A percentile compares a stretch with the other conserved stretches of the same genome.
Evolutionary conservation across 1,284 basidiomycete species (phyloP).

Genomic region (Boletus holoroseus): DNA sequence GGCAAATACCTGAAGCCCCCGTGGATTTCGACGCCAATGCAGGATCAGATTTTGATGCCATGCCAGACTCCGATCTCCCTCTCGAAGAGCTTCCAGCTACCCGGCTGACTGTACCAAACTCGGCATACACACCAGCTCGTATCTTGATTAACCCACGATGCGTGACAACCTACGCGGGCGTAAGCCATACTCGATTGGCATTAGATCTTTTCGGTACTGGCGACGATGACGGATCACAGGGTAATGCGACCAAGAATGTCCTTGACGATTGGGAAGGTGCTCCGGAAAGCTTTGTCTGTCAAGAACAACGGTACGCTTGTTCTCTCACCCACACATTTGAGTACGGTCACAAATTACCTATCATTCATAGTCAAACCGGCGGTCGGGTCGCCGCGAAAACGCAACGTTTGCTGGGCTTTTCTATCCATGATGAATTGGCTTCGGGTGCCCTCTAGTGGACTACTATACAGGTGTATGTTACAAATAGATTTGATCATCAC

Average conservation of each 20-base stretch:
- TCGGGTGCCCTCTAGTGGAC: constrained; percentile 2
- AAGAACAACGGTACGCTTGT: constrained; percentile 73
- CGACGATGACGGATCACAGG: constrained; percentile 48
- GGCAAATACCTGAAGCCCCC: constrained; percentile 30
- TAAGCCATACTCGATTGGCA: constrained; percentile 88
- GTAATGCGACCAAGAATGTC: constrained; percentile 64
- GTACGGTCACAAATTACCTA: constrained; percentile 2
- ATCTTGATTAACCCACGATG: constrained; percentile 93
- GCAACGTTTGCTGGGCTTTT: constrained; percentile 81
- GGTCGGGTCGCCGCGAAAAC: constrained; percentile 89
- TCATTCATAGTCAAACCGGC: constrained; percentile 62
- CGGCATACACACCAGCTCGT: constrained; percentile 77
- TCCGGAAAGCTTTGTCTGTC: constrained; percentile 92
- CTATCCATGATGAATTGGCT: constrained; percentile 67
- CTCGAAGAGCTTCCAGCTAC: constrained; percentile 37
- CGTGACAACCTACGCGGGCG: constrained; percentile 93
- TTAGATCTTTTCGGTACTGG: constrained; percentile 82
- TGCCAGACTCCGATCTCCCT: constrained; percentile 61
- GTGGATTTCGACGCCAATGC: constrained; percentile 70
- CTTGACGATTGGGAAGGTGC: constrained; percentile 92
- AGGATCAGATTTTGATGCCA: constrained; percentile 86
- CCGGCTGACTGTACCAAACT: constrained; percentile 75
- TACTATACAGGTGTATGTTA: constrained; percentile 7
- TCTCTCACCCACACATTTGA: constrained; percentile 2
- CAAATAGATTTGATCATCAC: constrained; percentile 9